Base-by-base conservation (phyloP, 2,329 filamentous ascomycete genomes). In the Neurospora sp. region DNA sequence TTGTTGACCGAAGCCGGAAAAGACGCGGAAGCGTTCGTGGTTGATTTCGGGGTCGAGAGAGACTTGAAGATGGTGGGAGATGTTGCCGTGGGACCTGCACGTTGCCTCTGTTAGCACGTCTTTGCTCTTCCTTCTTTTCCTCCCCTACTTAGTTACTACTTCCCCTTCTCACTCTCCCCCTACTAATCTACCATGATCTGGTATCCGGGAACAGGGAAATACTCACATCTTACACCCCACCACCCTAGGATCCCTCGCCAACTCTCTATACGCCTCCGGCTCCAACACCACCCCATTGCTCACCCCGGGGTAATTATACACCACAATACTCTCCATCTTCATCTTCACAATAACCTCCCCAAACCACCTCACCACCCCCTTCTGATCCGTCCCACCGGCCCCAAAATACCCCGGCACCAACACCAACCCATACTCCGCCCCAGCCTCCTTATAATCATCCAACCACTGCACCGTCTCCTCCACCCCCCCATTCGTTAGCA, bases 331-430 rank as follows among this genome's bases (percentile, higher is more conserved):
- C 23, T 28, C 23, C 23, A 28, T 28, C 23, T 28, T 28, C 23
- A 28, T 28, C 23, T 28, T 28, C 23, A 28, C 23, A 28, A 28
- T 1, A 28, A 62, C 52, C 7, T 62, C 52, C 15, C 8, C 13
- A 17, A 85, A 91, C 88, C 88, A 91, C 75, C 85, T 83, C 71
- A 83, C 80, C 23, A 91, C 82, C 3, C 86, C 86, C 67, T 86
- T 83, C 77, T 90, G 28, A 6, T 6, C 28, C 28, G 5, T 33
- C 28, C 28, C 28, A 6, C 28, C 28, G 5, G 28, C 28, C 4
- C 87, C 88, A 78, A 91, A 91, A 77, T 91, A 91, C 0, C 88
- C 88, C 0, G 88, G 89, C 58, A 86, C 86, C 66, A 91, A 82
- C 42, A 88, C 86, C 71, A 91, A 80, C 28, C 87, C 89, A 83